Base-by-base conservation (phyloP, 306 rosid species). In the Purshia tridentata region DNA sequence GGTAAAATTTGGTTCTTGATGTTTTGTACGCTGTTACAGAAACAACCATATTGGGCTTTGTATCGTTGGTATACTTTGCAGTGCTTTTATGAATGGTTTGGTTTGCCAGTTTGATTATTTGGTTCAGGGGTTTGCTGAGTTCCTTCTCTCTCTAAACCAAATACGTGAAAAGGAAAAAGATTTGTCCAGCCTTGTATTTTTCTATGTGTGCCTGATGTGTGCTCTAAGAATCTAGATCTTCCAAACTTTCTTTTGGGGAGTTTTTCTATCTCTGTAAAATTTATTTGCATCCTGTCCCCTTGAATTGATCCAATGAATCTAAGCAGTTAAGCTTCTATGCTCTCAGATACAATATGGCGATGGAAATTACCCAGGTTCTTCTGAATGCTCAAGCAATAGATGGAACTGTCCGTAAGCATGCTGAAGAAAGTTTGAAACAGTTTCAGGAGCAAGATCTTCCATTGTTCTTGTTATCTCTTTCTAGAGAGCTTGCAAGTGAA, bases 371-470 rank as follows among this genome's bases (percentile, higher is more conserved):
- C 14, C 94, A 86, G 63, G 81, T 87, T 46, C 92, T 92, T 75
- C 74, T 92, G 80, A 86, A 81, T 85, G 98, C 98, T 77, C 98
- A 92, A 81, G 81, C 98, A 8, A 86, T 92, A 46, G 98, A 92
- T 65, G 92, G 91, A 67, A 72, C 45, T 13, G 87, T 85, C 50
- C 85, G 98, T 70, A 90, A 92, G 84, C 94, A 85, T 41, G 94
- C 98, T 3, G 98, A 92, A 81, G 98, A 90, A 53, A 90, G 82
- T 81, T 69, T 92, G 78, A 86, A 85, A 64, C 96, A 92, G 77
- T 90, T 88, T 77, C 98, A 92, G 91, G 98, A 92, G 81, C 96
- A 92, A 86, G 91, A 92, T 78, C 93, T 90, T 81, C 82, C 94
- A 47, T 84, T 89, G 70, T 90, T 86, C 78, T 81, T 92, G 88